Evolutionary conservation across 176 grass and related monocot species (phyloP), one percentile per base, ranked within the genome.

Genomic region (Avena atlantica): DNA sequence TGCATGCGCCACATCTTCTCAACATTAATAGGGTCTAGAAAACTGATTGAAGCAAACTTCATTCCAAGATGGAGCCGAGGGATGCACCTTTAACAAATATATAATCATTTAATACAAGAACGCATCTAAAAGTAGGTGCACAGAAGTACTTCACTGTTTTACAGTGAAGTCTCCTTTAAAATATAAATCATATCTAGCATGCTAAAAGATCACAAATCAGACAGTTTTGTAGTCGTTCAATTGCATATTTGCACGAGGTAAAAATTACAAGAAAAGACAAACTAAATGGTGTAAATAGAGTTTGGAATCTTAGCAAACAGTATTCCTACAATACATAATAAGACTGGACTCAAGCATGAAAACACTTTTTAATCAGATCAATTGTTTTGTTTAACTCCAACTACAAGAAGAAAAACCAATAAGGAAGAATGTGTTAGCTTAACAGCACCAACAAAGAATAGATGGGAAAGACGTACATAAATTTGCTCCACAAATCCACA

Each of bases 11-110:
- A 34, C 64, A 81, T 81, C 62, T 15, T 67, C 47, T 68, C 45
- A 11, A 68, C 6, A 31, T 67, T 45, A 68, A 49, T 9, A 81
- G 44, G 21, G 44, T 81, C 44, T 31, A 81, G 48, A 81, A 81
- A 48, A 9, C 64, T 68, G 9, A 81, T 81, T 9, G 61, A 27
- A 16, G 9, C 49, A 68, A 81, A 34, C 56, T 29, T 65, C 78
- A 78, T 55, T 72, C 57, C 82, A 89, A 72, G 87, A n/a, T 57
- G 76, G 50, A 69, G 83, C n/a, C 76, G 51, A 73, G 65, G 82
- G 64, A 62, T 69, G 45, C 71, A 70, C 57, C 61, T 80, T 34
- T 42, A 64, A 47, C 50, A 81, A 45, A 74, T 23, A 74, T 23
- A 74, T 9, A 50, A 49, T 74, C 71, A 67, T 34, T 67, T 31